phyloP scores from a whole-genome alignment of 805 yeast species.

The Nakazawaea ambrosiae region DNA sequence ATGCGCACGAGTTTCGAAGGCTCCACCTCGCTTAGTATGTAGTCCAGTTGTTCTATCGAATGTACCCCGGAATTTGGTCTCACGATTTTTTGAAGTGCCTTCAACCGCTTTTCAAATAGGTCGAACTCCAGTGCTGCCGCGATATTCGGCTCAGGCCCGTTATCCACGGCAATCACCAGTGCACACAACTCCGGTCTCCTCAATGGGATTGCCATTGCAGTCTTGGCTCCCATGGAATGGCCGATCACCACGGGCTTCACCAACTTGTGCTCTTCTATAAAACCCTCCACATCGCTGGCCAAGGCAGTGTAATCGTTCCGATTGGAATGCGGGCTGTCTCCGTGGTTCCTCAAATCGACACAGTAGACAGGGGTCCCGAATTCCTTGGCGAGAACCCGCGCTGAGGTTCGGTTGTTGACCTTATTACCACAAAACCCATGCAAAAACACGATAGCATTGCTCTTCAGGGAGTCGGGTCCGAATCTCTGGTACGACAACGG shows the following conservation, averaged over 20 bases:
- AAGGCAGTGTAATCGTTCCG: slow-evolving; percentile 69
- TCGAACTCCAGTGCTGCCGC: slow-evolving; percentile 19
- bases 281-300: slow-evolving; percentile 76
- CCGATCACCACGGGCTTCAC: slow-evolving; percentile 50
- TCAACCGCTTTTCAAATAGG: slow-evolving; percentile 16
- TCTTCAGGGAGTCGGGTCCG: background rate
- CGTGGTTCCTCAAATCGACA: slow-evolving; percentile 85
- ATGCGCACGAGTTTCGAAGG: slow-evolving; percentile 52
- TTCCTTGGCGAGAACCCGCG: slow-evolving; percentile 40
- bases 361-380: slow-evolving; percentile 53
- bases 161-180: slow-evolving; percentile 67
- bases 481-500: slow-evolving; percentile 11
- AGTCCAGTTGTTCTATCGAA: slow-evolving; percentile 35
- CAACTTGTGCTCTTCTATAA: slow-evolving; percentile 36
- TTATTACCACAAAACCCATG: slow-evolving; percentile 89
- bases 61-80: slow-evolving; percentile 8
- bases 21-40: slow-evolving; percentile 54
- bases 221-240: slow-evolving; percentile 91
- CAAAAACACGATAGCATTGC: slow-evolving; percentile 46
- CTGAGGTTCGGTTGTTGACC: slow-evolving; percentile 69
- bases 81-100: background rate
- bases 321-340: slow-evolving; percentile 69
- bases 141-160: slow-evolving; percentile 52
- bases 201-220: slow-evolving; percentile 79
- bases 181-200: slow-evolving; percentile 53